These are phyloP conservation scores for Azolla pinnata DNA, from an alignment of 75 land plant genomes.

Conservation along the genomic window DNA sequence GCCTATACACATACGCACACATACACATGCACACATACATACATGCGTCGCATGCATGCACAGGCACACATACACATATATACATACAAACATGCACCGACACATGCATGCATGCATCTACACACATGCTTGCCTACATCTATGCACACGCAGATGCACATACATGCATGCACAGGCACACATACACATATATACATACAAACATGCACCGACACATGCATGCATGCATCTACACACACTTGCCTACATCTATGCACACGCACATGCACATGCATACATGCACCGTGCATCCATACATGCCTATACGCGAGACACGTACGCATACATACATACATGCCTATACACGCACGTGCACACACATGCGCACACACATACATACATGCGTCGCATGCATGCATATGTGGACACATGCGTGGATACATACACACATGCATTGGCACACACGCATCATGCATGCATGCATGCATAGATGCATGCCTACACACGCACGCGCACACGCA, in stretches of 20 bases:
- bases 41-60: neutral
- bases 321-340: neutral
- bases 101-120: neutral
- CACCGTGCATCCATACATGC: too few species aligned
- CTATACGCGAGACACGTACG: neutral
- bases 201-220: neutral
- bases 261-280: neutral
- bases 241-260: neutral
- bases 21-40: neutral
- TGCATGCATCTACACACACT: slow-evolving; percentile 1
- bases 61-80: neutral
- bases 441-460: neutral
- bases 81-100: neutral
- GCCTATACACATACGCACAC: neutral
- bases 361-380: neutral
- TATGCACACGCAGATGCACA: neutral
- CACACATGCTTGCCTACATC: neutral
- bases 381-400: neutral
- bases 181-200: neutral
- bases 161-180: neutral
- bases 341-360: neutral
- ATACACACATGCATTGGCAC: neutral
- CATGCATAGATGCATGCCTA: neutral
- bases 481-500: neutral
- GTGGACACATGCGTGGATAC: neutral